A percentile compares a stretch with the other conserved stretches of the same genome.
These are phyloP conservation scores for Cyclocybe cylindracea DNA, from an alignment of 768 basidiomycete species.

Conservation along the genomic window DNA sequence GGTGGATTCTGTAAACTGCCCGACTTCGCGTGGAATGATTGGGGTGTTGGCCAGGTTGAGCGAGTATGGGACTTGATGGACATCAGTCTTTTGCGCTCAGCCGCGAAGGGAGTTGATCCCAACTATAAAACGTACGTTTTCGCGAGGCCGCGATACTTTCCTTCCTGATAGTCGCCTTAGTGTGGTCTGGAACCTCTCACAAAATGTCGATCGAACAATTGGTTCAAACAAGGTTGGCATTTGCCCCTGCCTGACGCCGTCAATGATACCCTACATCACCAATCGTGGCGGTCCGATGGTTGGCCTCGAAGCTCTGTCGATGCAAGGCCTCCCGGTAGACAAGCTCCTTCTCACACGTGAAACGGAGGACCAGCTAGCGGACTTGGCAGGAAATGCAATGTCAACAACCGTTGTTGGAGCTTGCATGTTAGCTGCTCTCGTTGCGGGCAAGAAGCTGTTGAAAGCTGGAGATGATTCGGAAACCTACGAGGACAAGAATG, in stretches of 20 bases:
- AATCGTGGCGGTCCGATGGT: constrained; percentile 96
- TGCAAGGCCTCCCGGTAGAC: constrained; percentile 94
- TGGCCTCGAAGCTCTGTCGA: constrained; percentile 87
- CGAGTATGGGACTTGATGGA: constrained; percentile 97
- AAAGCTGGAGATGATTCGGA: constrained; percentile 63
- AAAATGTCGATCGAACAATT: constrained; percentile 92
- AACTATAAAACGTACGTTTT: constrained; percentile 81
- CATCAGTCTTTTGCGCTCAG: constrained; percentile 81
- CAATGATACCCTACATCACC: constrained; percentile 96
- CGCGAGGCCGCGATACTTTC: background rate
- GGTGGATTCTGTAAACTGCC: constrained; percentile 84
- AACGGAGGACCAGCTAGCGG: constrained; percentile 90
- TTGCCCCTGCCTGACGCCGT: constrained; percentile 90
- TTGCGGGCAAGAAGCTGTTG: constrained; percentile 65
- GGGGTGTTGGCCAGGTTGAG: constrained; percentile 91
- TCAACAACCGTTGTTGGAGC: constrained; percentile 95
- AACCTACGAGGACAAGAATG: constrained; percentile 69
- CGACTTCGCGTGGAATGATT: constrained; percentile 93
- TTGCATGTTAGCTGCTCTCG: constrained; percentile 81
- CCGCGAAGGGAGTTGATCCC: constrained; percentile 79
- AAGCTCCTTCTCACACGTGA: constrained; percentile 91
- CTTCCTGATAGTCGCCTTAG: constrained; percentile 36
- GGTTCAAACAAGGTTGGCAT: constrained; percentile 82
- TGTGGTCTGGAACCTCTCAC: constrained; percentile 93
- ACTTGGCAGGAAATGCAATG: constrained; percentile 97